These are phyloP conservation scores for Rhodotorula sphaerocarpa DNA, from an alignment of 768 basidiomycete genomes.

Conservation along the genomic window DNA sequence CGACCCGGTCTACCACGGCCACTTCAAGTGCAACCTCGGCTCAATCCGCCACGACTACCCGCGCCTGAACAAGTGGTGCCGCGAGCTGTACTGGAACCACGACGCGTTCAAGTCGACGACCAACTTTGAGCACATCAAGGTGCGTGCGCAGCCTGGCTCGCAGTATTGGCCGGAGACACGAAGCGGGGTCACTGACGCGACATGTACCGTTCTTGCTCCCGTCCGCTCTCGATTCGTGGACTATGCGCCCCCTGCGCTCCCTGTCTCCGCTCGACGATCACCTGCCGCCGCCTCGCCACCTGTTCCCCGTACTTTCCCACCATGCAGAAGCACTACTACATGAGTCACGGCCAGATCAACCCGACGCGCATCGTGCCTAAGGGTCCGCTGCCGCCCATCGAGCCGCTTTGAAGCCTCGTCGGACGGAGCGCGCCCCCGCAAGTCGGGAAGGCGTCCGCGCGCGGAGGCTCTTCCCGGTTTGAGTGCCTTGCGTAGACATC, in stretches of 20 bases:
- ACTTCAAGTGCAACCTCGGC: slow-evolving; percentile 89
- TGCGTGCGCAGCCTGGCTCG: slow-evolving; percentile 50
- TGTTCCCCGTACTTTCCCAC: not conserved
- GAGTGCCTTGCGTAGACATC: too few relatives aligned
- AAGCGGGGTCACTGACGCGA: too few relatives aligned
- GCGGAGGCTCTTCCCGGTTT: too few relatives aligned
- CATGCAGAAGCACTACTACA: slow-evolving; percentile 13
- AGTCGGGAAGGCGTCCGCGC: too few relatives aligned
- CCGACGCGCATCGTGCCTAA: slow-evolving; percentile 24
- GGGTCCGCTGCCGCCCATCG: slow-evolving; percentile 14
- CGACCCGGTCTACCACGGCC: slow-evolving; percentile 78
- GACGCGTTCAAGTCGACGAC: slow-evolving; percentile 79
- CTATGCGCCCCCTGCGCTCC: not conserved
- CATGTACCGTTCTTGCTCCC: too few relatives aligned
- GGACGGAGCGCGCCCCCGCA: too few relatives aligned
- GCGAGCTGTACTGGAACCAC: slow-evolving; percentile 81
- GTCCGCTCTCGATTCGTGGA: not conserved
- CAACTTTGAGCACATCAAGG: slow-evolving; percentile 81
- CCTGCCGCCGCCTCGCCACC: not conserved
- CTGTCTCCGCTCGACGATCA: not conserved
- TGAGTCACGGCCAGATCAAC: slow-evolving; percentile 27
- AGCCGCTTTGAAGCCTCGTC: not conserved
- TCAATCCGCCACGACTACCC: slow-evolving; percentile 82
- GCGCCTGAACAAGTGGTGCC: slow-evolving; percentile 54
- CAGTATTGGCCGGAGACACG: too few relatives aligned